Conservation (phyloP, 129 eudicot species). For the Pseudognaphalium luteoalbum region DNA sequence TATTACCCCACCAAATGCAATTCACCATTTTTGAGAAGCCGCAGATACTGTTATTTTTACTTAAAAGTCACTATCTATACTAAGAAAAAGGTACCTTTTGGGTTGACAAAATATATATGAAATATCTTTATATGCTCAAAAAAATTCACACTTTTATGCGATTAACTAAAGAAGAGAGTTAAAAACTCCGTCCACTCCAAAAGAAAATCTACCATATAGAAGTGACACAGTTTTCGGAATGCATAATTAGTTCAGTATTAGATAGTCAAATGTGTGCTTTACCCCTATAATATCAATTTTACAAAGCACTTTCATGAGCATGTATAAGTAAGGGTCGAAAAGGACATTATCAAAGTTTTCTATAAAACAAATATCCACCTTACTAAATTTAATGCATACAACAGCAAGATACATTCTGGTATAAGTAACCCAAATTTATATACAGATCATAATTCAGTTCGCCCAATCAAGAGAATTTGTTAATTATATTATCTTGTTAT, state of each 20-base stretch:
- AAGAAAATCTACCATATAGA: neutral
- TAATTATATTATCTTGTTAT: neutral
- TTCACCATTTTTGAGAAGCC: neutral
- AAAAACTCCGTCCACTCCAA: neutral
- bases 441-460: neutral
- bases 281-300: neutral
- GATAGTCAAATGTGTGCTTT: neutral
- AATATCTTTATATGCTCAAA: no score
- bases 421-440: neutral
- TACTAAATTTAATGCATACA: neutral
- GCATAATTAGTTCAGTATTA: neutral
- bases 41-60: neutral
- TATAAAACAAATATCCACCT: neutral
- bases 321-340: neutral
- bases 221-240: neutral
- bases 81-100: neutral
- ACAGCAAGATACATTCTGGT: neutral
- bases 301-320: neutral
- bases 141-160: no score
- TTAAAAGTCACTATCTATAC: neutral
- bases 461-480: neutral
- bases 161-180: neutral
- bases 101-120: neutral
- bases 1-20: neutral
- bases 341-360: no score